Evolutionary conservation across 495 filamentous ascomycete species (phyloP), one percentile per base, ranked within the genome.

Genomic region (Rhizodiscina lignyota): DNA sequence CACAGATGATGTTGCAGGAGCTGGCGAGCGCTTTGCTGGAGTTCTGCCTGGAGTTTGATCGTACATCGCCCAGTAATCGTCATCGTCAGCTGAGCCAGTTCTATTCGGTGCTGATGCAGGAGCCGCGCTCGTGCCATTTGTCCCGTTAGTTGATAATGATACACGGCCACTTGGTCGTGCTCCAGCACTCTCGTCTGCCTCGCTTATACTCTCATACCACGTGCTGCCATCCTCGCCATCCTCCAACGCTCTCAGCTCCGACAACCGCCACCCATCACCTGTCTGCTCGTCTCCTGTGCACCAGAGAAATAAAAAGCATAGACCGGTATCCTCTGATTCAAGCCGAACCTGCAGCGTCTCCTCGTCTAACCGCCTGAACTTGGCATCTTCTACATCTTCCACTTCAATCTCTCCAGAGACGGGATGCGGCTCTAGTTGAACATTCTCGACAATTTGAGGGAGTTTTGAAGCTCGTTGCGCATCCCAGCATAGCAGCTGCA

Each of bases 31-130:
- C 37, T 79, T 75, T 0, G 72, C 72, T 4, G 87, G 87, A 15
- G 84, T 87, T 22, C 72, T 65, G 5, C 70, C 71, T 1, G 82
- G 81, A 8, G 83, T 89, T 5, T 74, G 70, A 61, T 94, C 89
- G 52, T 97, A 97, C 41, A 77, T 76, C 20, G 76, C 83, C 89
- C 89, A 97, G 55, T 96, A 97, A 45, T 74, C 80, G 41, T 85
- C 85, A 39, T 94, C 85, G 20, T 91, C 83, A 13, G 82, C 48
- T 0, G 15, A 10, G 10, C 17, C 17, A 16, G 30, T 10, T 11
- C 30, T 10, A 8, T 10, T 6, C 10, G 30, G 30, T 10, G 10
- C 30, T 8, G 8, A 6, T 8, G 24, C 8, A 8, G 24, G 24
- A 18, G 18, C 30, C 8, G 8, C 10, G 24, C 24, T 27, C 13